Evolutionary conservation across 2,329 filamentous ascomycete species (phyloP), one percentile per base, ranked within the genome.

Genomic region (Apiospora saccharicola): DNA sequence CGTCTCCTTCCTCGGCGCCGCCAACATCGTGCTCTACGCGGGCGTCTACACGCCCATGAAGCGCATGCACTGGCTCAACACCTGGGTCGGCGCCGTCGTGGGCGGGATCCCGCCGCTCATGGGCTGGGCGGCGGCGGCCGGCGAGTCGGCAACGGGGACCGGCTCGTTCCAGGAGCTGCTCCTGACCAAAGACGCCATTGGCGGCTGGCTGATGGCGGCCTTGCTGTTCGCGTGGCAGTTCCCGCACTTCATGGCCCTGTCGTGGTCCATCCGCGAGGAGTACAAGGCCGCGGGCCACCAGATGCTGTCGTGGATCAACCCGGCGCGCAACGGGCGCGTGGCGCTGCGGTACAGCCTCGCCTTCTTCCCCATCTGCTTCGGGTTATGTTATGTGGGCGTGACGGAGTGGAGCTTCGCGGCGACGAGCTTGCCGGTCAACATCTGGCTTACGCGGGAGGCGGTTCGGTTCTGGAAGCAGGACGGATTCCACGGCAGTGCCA

Each of bases 211-310:
- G 0, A 86, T 98, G 19, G 96, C 94, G 0, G 90, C 88, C 0
- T 84, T 98, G 8, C 86, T 99, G 6, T 97, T 98, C 76, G 93
- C 95, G 16, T 99, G 96, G 96, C 96, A 99, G 80, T 98, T 99
- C 80, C 95, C 96, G 3, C 96, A 99, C 83, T 99, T 99, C 85
- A 98, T 98, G 88, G 93, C 95, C 0, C 87, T 99, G 30, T 95
- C 93, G 67, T 97, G 96, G 90, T 87, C 90, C 4, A 97, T 98
- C 73, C 89, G 94, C 26, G 92, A 97, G 12, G 96, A 99, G 81
- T 99, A 99, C 86, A 92, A 91, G 75, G 86, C 85, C 14, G 91
- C 89, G 0, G 91, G 90, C 12, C 87, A 92, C 78, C 86, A 87
- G 75, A 93, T 93, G 96, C 87, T 98, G 4, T 90, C 89, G 68